Evolutionary conservation across 495 filamentous ascomycete genomes (phyloP), one percentile per base, ranked within the genome.

Genomic region (Hamigera avellanea): DNA sequence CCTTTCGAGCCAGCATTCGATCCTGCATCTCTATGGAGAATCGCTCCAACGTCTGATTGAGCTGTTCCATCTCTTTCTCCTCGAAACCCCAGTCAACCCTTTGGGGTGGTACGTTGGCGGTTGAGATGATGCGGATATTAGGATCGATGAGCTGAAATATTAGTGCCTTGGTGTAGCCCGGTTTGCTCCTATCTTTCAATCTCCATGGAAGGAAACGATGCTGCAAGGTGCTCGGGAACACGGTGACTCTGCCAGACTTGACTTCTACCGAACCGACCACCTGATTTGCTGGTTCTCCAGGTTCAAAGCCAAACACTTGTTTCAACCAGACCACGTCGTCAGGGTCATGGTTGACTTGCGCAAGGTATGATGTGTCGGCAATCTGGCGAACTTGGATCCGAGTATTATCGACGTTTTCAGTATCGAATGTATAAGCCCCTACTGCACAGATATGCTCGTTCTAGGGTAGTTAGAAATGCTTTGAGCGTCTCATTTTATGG

Each of bases 91-190:
- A 67, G 40, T 65, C 57, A 2, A 54, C 13, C 10, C 58, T 44
- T 41, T 72, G 75, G 0, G 73, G 72, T 3, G 76, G 73, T 0
- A 80, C 64, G 39, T 72, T 69, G 0, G 65, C 63, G 0, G 75
- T 76, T 1, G 61, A 69, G 23, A 75, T 64, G 33, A 75, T 62
- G 6, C 73, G 61, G 13, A 61, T 51, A 19, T 64, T 53, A 0
- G 75, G 75, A 43, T 78, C 72, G 10, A 79, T 55, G 3, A 80
- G 57, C 46, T 62, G 73, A 14, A 79, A 53, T 0, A 54, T 61
- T 1, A 78, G 29, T 28, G 67, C 55, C n/a, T 64, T 57, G 1
- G 49, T 41, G 25, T 65, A 56, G 6, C 74, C 75, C 0, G 61
- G 56, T 47, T 67, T 72, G 5, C 61, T 61, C 8, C 37, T 43